Base-by-base conservation (phyloP, 805 yeast species). In the Candida silvicultrix region DNA sequence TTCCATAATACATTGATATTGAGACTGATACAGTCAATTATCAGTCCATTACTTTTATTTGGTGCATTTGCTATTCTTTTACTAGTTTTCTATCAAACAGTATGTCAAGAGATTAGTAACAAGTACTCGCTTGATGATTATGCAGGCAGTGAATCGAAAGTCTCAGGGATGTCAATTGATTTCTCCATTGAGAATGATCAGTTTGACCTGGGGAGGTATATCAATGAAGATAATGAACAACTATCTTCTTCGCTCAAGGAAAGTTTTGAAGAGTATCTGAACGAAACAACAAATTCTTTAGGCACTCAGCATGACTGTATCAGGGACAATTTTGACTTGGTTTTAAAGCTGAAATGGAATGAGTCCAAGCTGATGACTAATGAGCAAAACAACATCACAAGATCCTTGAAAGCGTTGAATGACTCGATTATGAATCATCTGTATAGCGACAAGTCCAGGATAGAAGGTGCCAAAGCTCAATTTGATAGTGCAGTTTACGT, bases 391-490 rank as follows among this genome's bases (percentile, higher is more conserved):
- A 19, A 35, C 3, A 18, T 19, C 10, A 35, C 5, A 8, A 9
- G 4, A 4, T 35, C 18, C 5, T 35, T 35, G 22, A 35, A 19
- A 7, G 2, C 23, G 3, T 35, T 35, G 12, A 35, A 35, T 23
- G 19, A 15, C 19, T 15, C 38, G 23, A 40, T 70, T 83, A 11
- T 73, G 74, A 18, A 63, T 38, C 23, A 69, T 46, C 73, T 73
- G 69, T 4, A 77, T 68, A 8, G 72, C 65, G 45, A 80, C 70
- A 37, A 79, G 68, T 16, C 71, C 51, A 2, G 82, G 81, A 5
- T 82, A 75, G 18, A 80, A 63, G 23, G n/a, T 35, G 18, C 38
- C 11, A 35, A 35, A 19, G 6, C 22, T 4, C 22, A 15, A 6
- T 15, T 35, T 6, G 38, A 35, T 19, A 35, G 18, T 35, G 38